These are phyloP conservation scores for Aspergillus aculeatus DNA, from an alignment of 2,329 filamentous ascomycete species.

Conservation along the genomic window DNA sequence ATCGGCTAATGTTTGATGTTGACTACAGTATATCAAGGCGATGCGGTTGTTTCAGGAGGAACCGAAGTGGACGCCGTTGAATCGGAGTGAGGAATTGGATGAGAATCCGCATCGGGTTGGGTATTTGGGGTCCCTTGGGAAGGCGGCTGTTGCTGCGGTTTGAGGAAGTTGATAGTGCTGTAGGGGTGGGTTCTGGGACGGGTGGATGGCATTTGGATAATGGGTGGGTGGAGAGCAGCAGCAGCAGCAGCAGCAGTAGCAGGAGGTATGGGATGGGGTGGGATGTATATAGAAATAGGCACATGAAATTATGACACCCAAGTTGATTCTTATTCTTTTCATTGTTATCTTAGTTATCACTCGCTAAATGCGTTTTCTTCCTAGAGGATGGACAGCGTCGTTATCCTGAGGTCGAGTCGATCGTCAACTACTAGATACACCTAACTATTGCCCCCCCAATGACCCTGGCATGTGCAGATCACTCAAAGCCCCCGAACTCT, in stretches of 20 bases:
- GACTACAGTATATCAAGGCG: constrained; percentile 80
- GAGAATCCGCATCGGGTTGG: constrained; percentile 73
- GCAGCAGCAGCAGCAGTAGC: too few relatives aligned
- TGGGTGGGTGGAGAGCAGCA: too few relatives aligned
- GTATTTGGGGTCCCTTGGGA: constrained; percentile 58
- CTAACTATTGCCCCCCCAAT: constrained; percentile 17
- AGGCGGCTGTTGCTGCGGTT: constrained; percentile 26
- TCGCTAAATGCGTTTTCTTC: too few relatives aligned
- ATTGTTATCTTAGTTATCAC: not conserved
- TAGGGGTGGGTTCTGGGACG: too few relatives aligned
- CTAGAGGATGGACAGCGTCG: too few relatives aligned
- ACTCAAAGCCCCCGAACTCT: constrained; percentile 27
- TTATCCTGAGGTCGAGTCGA: too few relatives aligned
- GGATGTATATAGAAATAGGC: constrained; percentile 1
- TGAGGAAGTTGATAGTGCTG: constrained; percentile 3
- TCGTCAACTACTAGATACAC: too few relatives aligned
- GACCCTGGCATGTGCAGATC: constrained; percentile 44
- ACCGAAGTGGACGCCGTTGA: constrained; percentile 95
- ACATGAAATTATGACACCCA: constrained; percentile 1
- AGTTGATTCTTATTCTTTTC: not conserved
- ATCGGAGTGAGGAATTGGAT: constrained; percentile 75
- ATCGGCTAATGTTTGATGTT: not conserved
- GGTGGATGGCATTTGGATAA: too few relatives aligned
- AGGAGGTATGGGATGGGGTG: not conserved
- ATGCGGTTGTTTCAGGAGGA: constrained; percentile 98